phyloP scores from a whole-genome alignment of 108 stramenopile species.

The Skeletonema marinoi region DNA sequence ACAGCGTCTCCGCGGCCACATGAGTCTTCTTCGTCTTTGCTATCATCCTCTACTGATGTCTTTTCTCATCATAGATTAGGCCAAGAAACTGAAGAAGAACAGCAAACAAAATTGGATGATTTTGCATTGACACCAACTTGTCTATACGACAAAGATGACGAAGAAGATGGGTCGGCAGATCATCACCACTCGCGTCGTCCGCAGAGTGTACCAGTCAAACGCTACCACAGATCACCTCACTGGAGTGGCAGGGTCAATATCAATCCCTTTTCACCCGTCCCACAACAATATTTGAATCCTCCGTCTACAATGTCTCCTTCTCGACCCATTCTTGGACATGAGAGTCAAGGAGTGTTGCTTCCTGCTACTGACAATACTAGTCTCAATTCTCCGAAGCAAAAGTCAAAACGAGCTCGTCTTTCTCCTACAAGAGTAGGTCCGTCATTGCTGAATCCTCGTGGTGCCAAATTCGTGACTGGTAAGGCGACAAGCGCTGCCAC shows the following conservation, averaged over 20 bases:
- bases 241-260: constrained; percentile 45
- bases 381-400: background rate
- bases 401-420: background rate
- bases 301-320: background rate
- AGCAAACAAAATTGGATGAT: background rate
- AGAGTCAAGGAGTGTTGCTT: background rate
- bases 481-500: background rate
- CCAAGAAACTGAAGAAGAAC: background rate
- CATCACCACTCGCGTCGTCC: background rate
- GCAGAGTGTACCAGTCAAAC: constrained; percentile 9
- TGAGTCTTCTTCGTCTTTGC: background rate
- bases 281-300: constrained; percentile 22
- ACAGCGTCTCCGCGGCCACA: background rate
- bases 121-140: constrained; percentile 18
- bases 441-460: background rate
- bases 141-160: constrained; percentile 1
- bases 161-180: background rate
- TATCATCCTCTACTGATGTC: background rate
- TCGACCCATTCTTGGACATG: background rate
- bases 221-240: constrained; percentile 43
- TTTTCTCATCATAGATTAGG: background rate
- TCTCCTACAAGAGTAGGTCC: background rate
- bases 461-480: background rate
- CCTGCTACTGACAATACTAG: background rate
- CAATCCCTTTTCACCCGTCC: constrained; percentile 49